These are phyloP conservation scores for Raphanus sativus DNA, from an alignment of 345 rosid genomes.

Conservation along the genomic window DNA sequence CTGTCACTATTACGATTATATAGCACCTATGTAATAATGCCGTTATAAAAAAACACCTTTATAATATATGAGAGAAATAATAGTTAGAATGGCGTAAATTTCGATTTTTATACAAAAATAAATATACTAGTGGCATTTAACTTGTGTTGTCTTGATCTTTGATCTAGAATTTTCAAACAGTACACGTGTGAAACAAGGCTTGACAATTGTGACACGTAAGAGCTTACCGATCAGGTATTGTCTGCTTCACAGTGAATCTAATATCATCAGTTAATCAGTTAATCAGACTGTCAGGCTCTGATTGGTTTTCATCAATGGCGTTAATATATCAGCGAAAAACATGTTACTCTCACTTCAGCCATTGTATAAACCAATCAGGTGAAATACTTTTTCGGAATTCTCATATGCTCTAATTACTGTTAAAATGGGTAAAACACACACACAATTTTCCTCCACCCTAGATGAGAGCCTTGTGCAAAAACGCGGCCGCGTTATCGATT, in stretches of 20 bases:
- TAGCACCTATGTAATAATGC: background rate
- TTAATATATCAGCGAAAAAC: no score
- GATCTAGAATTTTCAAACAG: background rate
- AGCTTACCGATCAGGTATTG: conserved; percentile 2
- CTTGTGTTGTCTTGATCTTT: conserved; percentile 11
- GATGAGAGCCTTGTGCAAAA: no score
- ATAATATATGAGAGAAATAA: background rate
- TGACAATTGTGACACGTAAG: conserved; percentile 18
- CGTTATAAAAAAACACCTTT: background rate
- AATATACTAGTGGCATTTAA: conserved; percentile 3
- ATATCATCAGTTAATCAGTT: background rate
- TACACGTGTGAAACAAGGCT: conserved; percentile 44
- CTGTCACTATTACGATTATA: background rate
- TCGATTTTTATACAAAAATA: background rate
- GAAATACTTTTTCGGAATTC: no score
- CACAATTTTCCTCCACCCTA: no score
- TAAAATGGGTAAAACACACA: no score
- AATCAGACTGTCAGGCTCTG: background rate
- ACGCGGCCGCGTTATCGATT: no score
- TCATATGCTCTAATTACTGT: no score
- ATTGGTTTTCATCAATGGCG: no score
- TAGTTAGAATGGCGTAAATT: conserved; percentile 18
- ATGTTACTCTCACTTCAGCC: no score
- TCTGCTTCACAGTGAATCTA: conserved; percentile 10
- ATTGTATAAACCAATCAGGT: no score